Conservation (phyloP, 2,329 filamentous ascomycete genomes). For the Colletotrichum sp. region DNA sequence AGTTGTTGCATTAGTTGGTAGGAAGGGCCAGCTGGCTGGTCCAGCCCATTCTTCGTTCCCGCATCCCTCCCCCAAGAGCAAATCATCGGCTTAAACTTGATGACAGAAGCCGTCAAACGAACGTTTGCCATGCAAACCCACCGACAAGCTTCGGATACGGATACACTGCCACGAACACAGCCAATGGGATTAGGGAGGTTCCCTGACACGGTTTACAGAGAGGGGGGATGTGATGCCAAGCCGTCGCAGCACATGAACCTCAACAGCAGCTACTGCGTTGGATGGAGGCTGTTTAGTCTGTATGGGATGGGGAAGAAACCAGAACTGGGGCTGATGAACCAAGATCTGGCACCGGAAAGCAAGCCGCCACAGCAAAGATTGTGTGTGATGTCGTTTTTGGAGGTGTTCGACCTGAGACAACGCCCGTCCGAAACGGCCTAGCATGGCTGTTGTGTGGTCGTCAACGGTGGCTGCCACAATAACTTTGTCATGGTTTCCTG, state of each 20-base stretch:
- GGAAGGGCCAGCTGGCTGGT: not conserved
- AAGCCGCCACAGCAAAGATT: not conserved
- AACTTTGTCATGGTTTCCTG: not conserved
- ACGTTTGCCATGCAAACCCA: not conserved
- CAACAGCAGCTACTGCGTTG: not conserved
- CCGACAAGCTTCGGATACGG: constrained; percentile 3
- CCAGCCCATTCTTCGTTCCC: not conserved
- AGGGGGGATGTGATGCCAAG: not conserved
- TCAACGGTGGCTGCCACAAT: not conserved
- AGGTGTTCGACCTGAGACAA: constrained; percentile 15
- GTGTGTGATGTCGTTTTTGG: not conserved
- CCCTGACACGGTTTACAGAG: not conserved
- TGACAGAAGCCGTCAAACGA: constrained; percentile 15
- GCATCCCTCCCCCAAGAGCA: not conserved
- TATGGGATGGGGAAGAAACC: not conserved
- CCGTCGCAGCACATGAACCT: not conserved
- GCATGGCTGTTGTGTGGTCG: not conserved
- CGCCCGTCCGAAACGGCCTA: constrained; percentile 6
- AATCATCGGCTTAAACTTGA: constrained; percentile 16
- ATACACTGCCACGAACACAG: not conserved
- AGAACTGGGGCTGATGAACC: not conserved
- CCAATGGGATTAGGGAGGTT: not conserved
- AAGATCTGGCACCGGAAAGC: constrained; percentile 6
- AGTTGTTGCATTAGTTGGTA: constrained; percentile 11
- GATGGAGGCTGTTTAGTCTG: not conserved